Percentiles rank a stretch among this genome's conserved stretches.
Conservation (phyloP, 805 yeast species). For the Pichia membranifaciens region DNA sequence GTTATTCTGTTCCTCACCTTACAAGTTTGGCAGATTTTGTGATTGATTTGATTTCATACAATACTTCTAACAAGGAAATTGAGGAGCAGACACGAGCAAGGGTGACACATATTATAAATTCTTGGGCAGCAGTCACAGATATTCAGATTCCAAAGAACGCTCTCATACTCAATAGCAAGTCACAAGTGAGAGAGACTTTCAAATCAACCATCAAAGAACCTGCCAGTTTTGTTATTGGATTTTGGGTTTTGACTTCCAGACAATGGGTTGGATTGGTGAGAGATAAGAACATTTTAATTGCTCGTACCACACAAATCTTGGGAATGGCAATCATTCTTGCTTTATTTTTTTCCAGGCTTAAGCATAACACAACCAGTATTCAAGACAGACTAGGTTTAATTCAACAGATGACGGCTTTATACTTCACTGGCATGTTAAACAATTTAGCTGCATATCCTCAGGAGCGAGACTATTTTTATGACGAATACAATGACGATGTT, state of each 20-base stretch:
- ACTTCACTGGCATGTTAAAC: slow-evolving; percentile 74
- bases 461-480: slow-evolving; percentile 70
- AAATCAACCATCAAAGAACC: slow-evolving; percentile 28
- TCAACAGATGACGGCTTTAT: slow-evolving; percentile 67
- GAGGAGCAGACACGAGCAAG: slow-evolving; percentile 37
- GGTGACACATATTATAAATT: slow-evolving; percentile 33
- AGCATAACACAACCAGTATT: slow-evolving; percentile 44
- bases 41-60: slow-evolving; percentile 62
- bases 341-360: slow-evolving; percentile 59
- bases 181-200: slow-evolving; percentile 19
- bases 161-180: slow-evolving; percentile 13
- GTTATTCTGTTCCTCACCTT: slow-evolving; percentile 51
- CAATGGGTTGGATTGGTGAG: slow-evolving; percentile 40
- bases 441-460: slow-evolving; percentile 70
- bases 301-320: slow-evolving; percentile 59
- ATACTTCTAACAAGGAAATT: slow-evolving; percentile 37
- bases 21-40: slow-evolving; percentile 72
- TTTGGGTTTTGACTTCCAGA: slow-evolving; percentile 32
- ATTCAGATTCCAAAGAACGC: background rate
- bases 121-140: slow-evolving; percentile 30
- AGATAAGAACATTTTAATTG: slow-evolving; percentile 52
- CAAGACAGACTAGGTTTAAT: slow-evolving; percentile 67
- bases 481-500: slow-evolving; percentile 68
- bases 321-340: slow-evolving; percentile 62
- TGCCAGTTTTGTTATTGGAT: slow-evolving; percentile 31